Conservation (phyloP, 1,284 basidiomycete genomes). For the Gomphus sp. region DNA sequence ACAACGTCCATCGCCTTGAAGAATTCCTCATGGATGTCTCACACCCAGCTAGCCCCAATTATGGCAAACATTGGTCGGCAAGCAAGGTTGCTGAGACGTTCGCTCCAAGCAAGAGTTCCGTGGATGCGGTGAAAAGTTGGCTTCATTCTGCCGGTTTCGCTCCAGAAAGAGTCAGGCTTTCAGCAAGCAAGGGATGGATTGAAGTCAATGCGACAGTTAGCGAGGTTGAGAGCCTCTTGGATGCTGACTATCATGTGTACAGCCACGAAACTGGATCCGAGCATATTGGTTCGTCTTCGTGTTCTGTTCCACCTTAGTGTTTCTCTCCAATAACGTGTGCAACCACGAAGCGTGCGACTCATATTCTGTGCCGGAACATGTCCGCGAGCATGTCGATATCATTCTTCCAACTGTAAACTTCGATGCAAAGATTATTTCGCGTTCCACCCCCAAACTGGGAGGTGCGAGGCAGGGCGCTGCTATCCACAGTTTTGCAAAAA, state of each 20-base stretch:
- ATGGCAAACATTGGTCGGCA: conserved; percentile 28
- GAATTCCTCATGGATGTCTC: conserved; percentile 29
- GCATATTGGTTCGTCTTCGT: conserved; percentile 26
- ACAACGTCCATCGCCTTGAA: conserved; percentile 27
- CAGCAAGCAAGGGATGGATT: conserved; percentile 31
- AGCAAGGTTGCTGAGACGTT: conserved; percentile 28
- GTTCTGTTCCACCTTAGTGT: not conserved
- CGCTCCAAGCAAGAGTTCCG: conserved; percentile 27
- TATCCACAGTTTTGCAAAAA: not conserved
- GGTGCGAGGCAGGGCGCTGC: not conserved
- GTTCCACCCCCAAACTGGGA: not conserved
- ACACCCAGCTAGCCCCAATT: conserved; percentile 27
- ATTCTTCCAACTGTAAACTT: conserved; percentile 42
- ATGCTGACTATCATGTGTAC: conserved; percentile 31
- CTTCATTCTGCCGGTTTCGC: conserved; percentile 26
- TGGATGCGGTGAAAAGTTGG: conserved; percentile 30
- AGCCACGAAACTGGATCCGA: conserved; percentile 28
- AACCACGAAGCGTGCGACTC: conserved; percentile 27
- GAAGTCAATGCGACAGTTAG: conserved; percentile 27
- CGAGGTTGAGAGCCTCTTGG: conserved; percentile 31
- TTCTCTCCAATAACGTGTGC: not conserved
- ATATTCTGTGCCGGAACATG: conserved; percentile 36
- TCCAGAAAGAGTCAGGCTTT: conserved; percentile 22
- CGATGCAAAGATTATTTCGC: conserved; percentile 11
- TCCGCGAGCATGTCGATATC: conserved; percentile 36